Percentiles rank a stretch among this genome's conserved stretches.
These are phyloP conservation scores for Rhodotorula sp. DNA, from an alignment of 1,284 basidiomycete genomes.

Conservation along the genomic window DNA sequence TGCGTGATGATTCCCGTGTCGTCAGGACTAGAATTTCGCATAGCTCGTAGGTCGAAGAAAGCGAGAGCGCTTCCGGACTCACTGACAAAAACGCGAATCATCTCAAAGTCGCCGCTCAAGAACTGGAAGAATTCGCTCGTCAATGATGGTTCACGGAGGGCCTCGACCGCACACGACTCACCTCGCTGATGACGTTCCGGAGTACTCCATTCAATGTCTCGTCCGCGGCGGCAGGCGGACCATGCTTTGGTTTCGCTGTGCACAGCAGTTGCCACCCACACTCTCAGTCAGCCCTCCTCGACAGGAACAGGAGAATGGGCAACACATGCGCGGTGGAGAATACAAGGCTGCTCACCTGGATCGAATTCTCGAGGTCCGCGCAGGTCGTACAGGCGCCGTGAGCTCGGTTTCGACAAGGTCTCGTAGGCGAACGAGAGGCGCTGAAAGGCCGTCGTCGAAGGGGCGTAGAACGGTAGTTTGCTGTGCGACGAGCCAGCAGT, in stretches of 20 bases:
- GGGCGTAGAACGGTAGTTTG: slow-evolving; percentile 72
- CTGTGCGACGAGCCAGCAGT: slow-evolving; percentile 49
- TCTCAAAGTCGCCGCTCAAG: slow-evolving; percentile 69
- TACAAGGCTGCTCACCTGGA: slow-evolving; percentile 20
- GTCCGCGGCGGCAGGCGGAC: slow-evolving; percentile 55
- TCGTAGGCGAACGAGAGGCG: slow-evolving; percentile 79
- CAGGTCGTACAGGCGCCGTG: slow-evolving; percentile 67
- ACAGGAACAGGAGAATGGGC: not conserved
- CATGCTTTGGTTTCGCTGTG: slow-evolving; percentile 50
- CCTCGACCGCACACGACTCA: slow-evolving; percentile 51
- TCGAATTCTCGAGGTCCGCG: slow-evolving; percentile 44
- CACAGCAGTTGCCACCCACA: not conserved
- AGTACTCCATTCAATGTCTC: slow-evolving; percentile 73
- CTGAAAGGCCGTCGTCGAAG: slow-evolving; percentile 76
- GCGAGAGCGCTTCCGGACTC: slow-evolving; percentile 2
- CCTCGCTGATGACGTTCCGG: slow-evolving; percentile 71
- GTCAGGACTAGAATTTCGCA: rapidly evolving
- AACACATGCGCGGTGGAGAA: not conserved
- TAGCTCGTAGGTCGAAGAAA: not conserved
- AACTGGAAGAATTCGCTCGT: slow-evolving; percentile 16
- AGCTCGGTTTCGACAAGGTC: slow-evolving; percentile 69
- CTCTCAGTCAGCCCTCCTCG: too few species aligned
- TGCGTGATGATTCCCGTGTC: not conserved
- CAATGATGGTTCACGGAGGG: not conserved
- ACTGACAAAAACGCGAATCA: slow-evolving; percentile 71